phyloP scores from a whole-genome alignment of 1,139 yeast species.

The Saccharomyces uvarum region DNA sequence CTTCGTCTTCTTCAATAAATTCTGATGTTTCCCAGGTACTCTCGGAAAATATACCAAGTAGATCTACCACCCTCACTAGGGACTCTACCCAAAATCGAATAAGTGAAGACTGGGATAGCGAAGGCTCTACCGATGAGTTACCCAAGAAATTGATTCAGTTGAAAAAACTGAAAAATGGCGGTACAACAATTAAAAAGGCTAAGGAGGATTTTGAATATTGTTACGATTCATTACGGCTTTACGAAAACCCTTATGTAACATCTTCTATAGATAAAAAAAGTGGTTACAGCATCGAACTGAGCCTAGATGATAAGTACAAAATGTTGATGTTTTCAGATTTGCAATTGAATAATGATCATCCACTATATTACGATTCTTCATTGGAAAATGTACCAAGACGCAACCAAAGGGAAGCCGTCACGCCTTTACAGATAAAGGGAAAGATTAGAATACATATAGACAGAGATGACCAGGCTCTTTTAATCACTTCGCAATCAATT shows the following conservation, averaged over 20 bases:
- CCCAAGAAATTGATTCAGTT: slow-evolving; percentile 5
- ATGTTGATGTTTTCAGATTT: not conserved
- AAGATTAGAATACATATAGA: slow-evolving; percentile 6
- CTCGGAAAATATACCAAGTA: not conserved
- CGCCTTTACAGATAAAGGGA: slow-evolving; percentile 9
- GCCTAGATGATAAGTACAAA: slow-evolving; percentile 5
- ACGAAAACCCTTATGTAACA: slow-evolving; percentile 13
- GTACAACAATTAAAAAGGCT: slow-evolving; percentile 16
- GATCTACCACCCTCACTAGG: not conserved
- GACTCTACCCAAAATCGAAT: not conserved
- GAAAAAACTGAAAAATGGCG: slow-evolving; percentile 12
- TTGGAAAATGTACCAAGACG: not conserved
- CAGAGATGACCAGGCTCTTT: slow-evolving; percentile 7
- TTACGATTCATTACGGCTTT: slow-evolving; percentile 11
- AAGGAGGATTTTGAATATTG: slow-evolving; percentile 11
- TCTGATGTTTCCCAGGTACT: not conserved
- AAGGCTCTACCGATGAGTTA: not conserved
- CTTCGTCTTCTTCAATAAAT: not conserved
- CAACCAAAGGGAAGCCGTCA: slow-evolving; percentile 3
- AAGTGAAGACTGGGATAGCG: not conserved
- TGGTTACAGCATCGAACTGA: not conserved
- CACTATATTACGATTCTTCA: not conserved
- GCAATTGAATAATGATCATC: not conserved
- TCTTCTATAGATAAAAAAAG: slow-evolving; percentile 7
- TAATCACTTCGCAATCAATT: slow-evolving; percentile 7